Base-by-base conservation (phyloP, 108 stramenopile species). In the Cyclotella cryptica region DNA sequence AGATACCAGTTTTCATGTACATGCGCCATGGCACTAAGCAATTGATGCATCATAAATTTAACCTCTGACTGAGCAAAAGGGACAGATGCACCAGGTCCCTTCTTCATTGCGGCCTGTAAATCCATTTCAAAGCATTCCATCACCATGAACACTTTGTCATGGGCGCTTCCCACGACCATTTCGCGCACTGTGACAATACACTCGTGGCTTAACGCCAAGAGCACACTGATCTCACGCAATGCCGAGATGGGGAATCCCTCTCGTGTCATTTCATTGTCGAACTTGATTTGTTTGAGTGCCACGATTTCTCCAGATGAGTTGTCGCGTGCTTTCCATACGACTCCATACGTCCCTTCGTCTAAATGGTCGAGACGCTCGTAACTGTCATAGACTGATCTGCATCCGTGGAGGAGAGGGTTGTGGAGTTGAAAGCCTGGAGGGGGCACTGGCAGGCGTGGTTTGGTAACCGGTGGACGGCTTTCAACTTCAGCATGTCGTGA, bases 121-220 rank as follows among this genome's bases (percentile, higher is more conserved):
- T 98, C 98, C 86, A 90, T 81, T 72, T 96, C 93, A 76, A 97
- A 84, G 70, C 81, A 95, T 85, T 97, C 94, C 93, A 98, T 97
- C 0, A 96, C 97, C 92, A 97, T 94, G 75, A 91, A 95, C 3
- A 96, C 95, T 79, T 95, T 89, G 63, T 92, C 87, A 14, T 24
- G 40, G 17, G 72, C 18, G 19, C 66, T 71, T 22, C 93, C 97
- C 11, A 96, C 93, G 2, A 96, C 94, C 92, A 95, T 94, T 81
- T 96, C 94, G n/a, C 80, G 68, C 1, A 93, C 93, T 10, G 78
- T 79, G 27, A 97, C 93, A 42, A 98, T 93, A 74, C 84, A 88
- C 59, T 93, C 89, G 70, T 98, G 98, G 7, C 77, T 71, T 4
- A 98, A 72, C 28, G 89, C 81, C 45, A 95, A 64, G 7, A 98